Evolutionary conservation across 805 yeast genomes (phyloP).

Genomic region (Myxozyma sirexii): DNA sequence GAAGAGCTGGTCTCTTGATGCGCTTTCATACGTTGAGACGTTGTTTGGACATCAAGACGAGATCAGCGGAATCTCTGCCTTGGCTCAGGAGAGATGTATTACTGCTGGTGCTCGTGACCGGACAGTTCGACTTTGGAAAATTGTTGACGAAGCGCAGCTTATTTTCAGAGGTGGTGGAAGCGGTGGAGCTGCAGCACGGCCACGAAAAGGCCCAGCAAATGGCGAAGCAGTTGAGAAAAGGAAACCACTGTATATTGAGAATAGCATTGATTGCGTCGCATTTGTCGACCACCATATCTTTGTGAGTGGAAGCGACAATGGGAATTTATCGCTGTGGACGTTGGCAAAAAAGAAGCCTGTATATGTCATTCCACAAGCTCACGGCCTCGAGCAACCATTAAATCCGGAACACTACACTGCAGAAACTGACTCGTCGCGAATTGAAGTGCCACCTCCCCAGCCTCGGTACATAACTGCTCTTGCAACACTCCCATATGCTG

Average conservation of each 20-base stretch:
- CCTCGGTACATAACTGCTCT: conserved; percentile 88
- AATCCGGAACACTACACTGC: conserved; percentile 57
- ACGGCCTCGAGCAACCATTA: conserved; percentile 64
- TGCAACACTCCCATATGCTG: conserved; percentile 80
- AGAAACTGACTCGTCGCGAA: conserved; percentile 39
- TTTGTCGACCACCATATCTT: conserved; percentile 93
- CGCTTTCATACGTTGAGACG: conserved; percentile 85
- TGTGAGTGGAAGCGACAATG: conserved; percentile 94
- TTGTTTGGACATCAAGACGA: conserved; percentile 94
- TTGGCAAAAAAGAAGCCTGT: conserved; percentile 86
- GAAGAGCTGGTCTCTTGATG: conserved; percentile 82
- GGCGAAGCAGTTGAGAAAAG: neutral
- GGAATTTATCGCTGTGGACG: conserved; percentile 88
- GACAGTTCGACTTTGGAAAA: conserved; percentile 95
- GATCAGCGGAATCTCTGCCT: conserved; percentile 77
- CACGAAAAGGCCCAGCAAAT: neutral
- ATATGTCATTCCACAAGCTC: conserved; percentile 68
- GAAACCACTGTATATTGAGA: conserved; percentile 61
- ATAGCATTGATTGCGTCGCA: conserved; percentile 84
- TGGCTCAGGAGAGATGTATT: conserved; percentile 87
- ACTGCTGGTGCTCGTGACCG: conserved; percentile 95
- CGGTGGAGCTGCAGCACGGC: conserved; percentile 36
- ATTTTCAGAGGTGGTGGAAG: conserved; percentile 89
- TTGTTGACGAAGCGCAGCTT: conserved; percentile 89
- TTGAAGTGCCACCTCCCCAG: conserved; percentile 56